These are phyloP conservation scores for Rickenella mellea DNA, from an alignment of 768 basidiomycete genomes.

Conservation along the genomic window DNA sequence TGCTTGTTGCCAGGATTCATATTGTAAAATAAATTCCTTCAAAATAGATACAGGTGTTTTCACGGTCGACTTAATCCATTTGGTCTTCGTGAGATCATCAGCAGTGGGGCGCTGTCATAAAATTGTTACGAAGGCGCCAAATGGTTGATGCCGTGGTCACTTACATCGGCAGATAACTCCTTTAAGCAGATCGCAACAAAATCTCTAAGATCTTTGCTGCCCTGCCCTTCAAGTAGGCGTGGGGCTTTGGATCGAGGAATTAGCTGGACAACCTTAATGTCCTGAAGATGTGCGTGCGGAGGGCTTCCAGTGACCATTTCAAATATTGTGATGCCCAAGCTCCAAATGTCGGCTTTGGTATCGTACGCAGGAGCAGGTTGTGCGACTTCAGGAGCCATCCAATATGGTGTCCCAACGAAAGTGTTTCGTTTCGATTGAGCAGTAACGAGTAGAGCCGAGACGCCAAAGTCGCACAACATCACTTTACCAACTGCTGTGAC, in stretches of 20 bases:
- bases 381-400: constrained; percentile 99
- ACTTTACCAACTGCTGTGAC: constrained; percentile 83
- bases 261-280: constrained; percentile 78
- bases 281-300: constrained; percentile 83
- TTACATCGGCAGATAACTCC: constrained; percentile 71
- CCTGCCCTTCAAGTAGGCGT: constrained; percentile 64
- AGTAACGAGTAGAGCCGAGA: constrained; percentile 83
- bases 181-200: constrained; percentile 78
- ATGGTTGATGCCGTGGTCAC: constrained; percentile 11
- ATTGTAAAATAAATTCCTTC: constrained; percentile 72
- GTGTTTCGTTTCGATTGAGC: constrained; percentile 89
- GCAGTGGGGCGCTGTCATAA: constrained; percentile 66
- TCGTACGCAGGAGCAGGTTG: constrained; percentile 86
- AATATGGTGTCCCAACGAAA: constrained; percentile 93
- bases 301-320: constrained; percentile 97
- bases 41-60: constrained; percentile 61
- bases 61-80: constrained; percentile 77
- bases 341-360: constrained; percentile 98
- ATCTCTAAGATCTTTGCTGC: constrained; percentile 78
- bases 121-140: not conserved
- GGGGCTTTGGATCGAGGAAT: constrained; percentile 84
- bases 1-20: constrained; percentile 59
- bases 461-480: constrained; percentile 96
- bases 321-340: constrained; percentile 89
- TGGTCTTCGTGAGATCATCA: constrained; percentile 79